Evolutionary conservation across 495 filamentous ascomycete genomes (phyloP), one percentile per base, ranked within the genome.

Genomic region (Penicillium ucsense): DNA sequence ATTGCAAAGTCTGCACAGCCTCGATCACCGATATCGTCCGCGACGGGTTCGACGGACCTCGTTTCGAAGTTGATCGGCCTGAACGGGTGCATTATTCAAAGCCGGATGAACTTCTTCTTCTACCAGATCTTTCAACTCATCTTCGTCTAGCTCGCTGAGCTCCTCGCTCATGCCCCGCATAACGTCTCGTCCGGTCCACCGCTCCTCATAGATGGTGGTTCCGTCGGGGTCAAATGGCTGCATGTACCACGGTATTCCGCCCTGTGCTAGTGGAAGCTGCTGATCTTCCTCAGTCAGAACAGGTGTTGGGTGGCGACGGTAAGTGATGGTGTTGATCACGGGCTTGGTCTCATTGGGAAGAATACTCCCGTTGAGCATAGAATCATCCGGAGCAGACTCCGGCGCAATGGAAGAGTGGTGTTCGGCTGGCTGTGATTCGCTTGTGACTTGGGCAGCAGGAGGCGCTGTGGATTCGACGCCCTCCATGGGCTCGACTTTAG

Each of bases 211-310:
- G 20, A 87, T 69, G 1, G 77, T 87, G 0, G 86, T 94, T 11
- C 91, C 89, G 43, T 77, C 60, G 0, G 84, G 86, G 35, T 91
- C 80, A 56, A 92, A 91, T 8, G 80, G 77, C 51, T 88, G 74
- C 56, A 94, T 80, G 67, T 94, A 96, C 89, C 90, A 95, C 8
- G 85, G 82, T 5, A 91, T 74, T 8, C 89, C 89, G 40, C 89
- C 89, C 41, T 83, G 69, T 4, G 77, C 73, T 32, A 92, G 66
- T 4, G 75, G 68, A 11, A 80, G 74, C 7, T 72, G 64, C 37
- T 78, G 70, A 31, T 80, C 72, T 31, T 71, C 72, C 43, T 71
- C 68, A 31, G 43, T 53, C 39, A 62, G 28, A 6, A 52, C 29
- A 7, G 59, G 59, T 1, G 59, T 62, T 6, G 59, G 59, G 43